These are phyloP conservation scores for Wickerhamomyces ciferrii DNA, from an alignment of 805 yeast species.

Conservation along the genomic window DNA sequence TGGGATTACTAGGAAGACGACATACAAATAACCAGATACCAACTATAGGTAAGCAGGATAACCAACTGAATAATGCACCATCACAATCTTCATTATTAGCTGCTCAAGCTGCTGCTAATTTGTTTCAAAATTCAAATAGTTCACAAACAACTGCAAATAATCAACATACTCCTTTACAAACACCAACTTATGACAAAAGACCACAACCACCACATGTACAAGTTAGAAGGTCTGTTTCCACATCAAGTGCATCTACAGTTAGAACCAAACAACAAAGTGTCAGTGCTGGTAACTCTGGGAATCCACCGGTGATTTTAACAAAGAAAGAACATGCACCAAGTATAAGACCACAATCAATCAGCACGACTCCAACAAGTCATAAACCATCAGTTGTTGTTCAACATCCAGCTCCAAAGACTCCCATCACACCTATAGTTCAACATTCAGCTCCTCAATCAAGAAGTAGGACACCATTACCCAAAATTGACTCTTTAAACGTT, in stretches of 20 bases:
- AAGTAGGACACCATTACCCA: neutral
- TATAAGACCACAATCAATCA: neutral
- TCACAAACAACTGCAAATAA: slow-evolving; percentile 2
- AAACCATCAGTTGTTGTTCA: neutral
- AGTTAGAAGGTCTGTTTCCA: slow-evolving; percentile 10
- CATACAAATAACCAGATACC: slow-evolving; percentile 5
- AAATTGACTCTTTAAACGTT: neutral
- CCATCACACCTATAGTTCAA: neutral
- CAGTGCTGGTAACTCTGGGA: no score
- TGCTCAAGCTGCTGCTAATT: slow-evolving; percentile 18
- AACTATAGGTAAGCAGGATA: neutral
- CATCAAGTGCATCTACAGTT: slow-evolving; percentile 1
- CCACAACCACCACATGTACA: neutral
- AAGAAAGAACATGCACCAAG: neutral
- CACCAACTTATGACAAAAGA: slow-evolving; percentile 3
- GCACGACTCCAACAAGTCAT: neutral
- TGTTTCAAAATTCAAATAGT: slow-evolving; percentile 1
- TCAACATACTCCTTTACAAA: slow-evolving; percentile 22
- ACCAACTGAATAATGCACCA: slow-evolving; percentile 1
- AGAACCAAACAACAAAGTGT: no score
- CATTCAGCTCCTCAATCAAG: neutral
- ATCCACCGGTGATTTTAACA: no score
- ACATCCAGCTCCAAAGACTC: neutral
- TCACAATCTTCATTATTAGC: slow-evolving; percentile 12
- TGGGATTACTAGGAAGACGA: neutral